phyloP scores from a whole-genome alignment of 1,284 basidiomycete species.

The Tilletiopsis washingtonensis region DNA sequence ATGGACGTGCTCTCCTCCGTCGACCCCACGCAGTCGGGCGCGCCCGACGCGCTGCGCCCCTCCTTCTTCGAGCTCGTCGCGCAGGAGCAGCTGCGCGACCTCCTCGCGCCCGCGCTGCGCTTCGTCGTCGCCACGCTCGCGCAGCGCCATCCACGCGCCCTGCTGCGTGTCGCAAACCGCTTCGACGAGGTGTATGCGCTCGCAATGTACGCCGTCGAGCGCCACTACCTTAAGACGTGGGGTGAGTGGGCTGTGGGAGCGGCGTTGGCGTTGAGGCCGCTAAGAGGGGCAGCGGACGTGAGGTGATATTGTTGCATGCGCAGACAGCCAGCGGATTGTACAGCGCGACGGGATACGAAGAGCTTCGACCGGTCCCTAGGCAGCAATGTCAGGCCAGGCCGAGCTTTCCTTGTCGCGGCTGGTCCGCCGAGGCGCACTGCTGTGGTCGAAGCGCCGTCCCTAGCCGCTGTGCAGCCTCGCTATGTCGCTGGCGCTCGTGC shows the following conservation, averaged over 20 bases:
- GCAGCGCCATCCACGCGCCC: constrained; percentile 85
- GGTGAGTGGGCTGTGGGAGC: constrained; percentile 49
- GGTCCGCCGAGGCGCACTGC: no score
- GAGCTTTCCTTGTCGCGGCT: no score
- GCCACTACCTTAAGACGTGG: constrained; percentile 75
- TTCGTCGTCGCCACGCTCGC: constrained; percentile 89
- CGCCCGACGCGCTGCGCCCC: constrained; percentile 57
- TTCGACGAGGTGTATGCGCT: constrained; percentile 93
- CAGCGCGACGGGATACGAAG: no score
- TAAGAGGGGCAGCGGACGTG: no score
- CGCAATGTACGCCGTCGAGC: constrained; percentile 80
- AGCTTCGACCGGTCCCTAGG: no score
- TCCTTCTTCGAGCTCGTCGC: constrained; percentile 92
- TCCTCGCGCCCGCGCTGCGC: constrained; percentile 88
- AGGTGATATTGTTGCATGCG: no score
- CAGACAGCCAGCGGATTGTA: no score
- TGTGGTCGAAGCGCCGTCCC: no score
- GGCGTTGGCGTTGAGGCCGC: no score
- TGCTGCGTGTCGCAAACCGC: constrained; percentile 79
- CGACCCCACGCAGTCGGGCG: constrained; percentile 2
- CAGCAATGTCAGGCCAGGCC: no score
- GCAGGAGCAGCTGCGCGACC: constrained; percentile 84
- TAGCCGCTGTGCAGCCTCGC: neutral
- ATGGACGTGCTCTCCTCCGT: constrained; percentile 10
- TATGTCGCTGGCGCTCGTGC: no score